phyloP scores from a whole-genome alignment of 73 alveolate species.

The Tetrahymena borealis region DNA sequence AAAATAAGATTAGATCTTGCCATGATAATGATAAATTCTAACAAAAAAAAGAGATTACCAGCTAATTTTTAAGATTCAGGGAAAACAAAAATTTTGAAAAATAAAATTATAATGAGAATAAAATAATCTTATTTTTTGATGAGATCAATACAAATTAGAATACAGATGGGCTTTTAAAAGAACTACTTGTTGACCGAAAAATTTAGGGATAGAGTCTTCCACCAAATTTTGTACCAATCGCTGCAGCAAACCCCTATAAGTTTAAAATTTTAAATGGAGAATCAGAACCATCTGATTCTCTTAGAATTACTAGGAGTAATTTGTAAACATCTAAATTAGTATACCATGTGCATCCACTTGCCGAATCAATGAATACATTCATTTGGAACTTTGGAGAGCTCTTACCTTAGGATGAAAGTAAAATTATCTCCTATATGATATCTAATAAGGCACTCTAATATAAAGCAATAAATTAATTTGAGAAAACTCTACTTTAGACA shows the following conservation, averaged over 20 bases:
- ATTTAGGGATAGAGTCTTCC: slow-evolving; percentile 51
- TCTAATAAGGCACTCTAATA: not conserved
- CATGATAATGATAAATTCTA: not conserved
- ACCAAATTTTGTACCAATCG: slow-evolving; percentile 48
- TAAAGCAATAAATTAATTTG: not conserved
- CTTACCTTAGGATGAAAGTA: slow-evolving; percentile 37
- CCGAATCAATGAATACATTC: slow-evolving; percentile 53
- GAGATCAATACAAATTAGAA: slow-evolving; percentile 58
- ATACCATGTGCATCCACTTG: slow-evolving; percentile 57
- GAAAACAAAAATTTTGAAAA: slow-evolving; percentile 22
- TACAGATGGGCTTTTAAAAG: slow-evolving; percentile 51
- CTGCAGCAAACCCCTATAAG: slow-evolving; percentile 62
- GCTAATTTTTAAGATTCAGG: not conserved
- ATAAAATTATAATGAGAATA: slow-evolving; percentile 34
- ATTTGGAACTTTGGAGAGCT: slow-evolving; percentile 45
- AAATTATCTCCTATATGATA: slow-evolving; percentile 46
- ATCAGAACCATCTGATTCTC: not conserved
- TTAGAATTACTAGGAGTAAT: not conserved
- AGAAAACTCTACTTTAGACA: not conserved
- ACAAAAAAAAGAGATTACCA: not conserved
- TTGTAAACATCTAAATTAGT: not conserved
- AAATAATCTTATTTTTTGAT: slow-evolving; percentile 64
- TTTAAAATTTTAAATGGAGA: not conserved
- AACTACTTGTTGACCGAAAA: slow-evolving; percentile 50
- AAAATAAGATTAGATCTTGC: not conserved